Evolutionary conservation across 2,329 filamentous ascomycete genomes (phyloP).

Genomic region (Amauroascus verrucosus): DNA sequence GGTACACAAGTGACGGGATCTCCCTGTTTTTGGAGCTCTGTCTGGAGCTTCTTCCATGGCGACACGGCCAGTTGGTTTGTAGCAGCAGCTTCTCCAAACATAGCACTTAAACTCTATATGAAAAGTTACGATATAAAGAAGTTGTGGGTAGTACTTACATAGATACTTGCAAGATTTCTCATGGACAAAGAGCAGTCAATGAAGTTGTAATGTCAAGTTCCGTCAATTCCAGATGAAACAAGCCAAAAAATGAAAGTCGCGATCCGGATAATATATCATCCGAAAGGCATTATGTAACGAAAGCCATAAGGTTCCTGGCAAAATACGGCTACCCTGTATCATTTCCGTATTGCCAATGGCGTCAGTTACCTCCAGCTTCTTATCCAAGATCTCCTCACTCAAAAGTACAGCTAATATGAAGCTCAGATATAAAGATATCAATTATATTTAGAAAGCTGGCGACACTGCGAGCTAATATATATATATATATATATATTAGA

Average conservation of each 20-base stretch:
- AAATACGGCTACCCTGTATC: background rate
- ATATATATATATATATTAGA: too few relatives aligned
- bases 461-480: background rate
- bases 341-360: background rate
- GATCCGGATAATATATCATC: background rate
- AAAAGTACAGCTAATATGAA: background rate
- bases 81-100: background rate
- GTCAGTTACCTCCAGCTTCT: background rate
- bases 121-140: background rate
- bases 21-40: background rate
- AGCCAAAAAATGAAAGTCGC: background rate
- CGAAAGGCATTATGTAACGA: background rate
- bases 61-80: background rate
- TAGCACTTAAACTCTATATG: background rate
- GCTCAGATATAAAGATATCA: background rate
- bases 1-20: background rate
- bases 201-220: background rate
- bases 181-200: background rate
- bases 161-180: background rate
- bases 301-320: background rate
- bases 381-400: too few relatives aligned
- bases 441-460: conserved; percentile 6
- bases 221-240: background rate
- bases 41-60: background rate
- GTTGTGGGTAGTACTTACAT: background rate